Conservation (phyloP, 345 rosid species). For the Linum usitatissimum region DNA sequence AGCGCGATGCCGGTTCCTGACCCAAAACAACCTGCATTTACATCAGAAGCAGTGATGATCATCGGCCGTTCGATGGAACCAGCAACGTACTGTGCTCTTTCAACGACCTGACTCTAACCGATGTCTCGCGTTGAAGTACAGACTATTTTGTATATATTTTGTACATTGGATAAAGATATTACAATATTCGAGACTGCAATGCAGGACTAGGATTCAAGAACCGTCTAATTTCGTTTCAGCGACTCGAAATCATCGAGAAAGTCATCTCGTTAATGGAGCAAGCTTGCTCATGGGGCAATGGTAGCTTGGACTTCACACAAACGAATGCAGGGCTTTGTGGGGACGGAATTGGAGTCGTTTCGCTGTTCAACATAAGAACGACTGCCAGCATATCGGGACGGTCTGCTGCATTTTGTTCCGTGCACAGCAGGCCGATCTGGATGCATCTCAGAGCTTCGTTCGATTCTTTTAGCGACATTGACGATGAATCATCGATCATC, state of each 20-base stretch:
- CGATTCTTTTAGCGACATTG: neutral
- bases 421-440: slow-evolving; percentile 13
- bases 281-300: neutral
- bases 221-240: neutral
- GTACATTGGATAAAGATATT: neutral
- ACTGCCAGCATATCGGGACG: slow-evolving; percentile 6
- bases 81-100: too few relatives aligned
- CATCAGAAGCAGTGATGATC: too few relatives aligned
- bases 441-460: slow-evolving; percentile 11
- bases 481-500: neutral
- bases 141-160: too few relatives aligned
- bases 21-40: slow-evolving; percentile 10
- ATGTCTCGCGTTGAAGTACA: too few relatives aligned
- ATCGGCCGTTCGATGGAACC: too few relatives aligned
- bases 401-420: slow-evolving; percentile 3
- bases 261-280: neutral
- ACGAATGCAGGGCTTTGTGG: neutral
- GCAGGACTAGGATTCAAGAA: too few relatives aligned
- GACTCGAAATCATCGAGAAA: neutral
- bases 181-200: too few relatives aligned
- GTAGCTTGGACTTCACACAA: neutral
- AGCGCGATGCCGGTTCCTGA: neutral
- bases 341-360: neutral
- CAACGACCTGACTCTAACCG: too few relatives aligned
- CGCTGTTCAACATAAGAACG: neutral